Evolutionary conservation across 2,329 filamentous ascomycete genomes (phyloP).

Genomic region (Endoconidiophora laricicola): DNA sequence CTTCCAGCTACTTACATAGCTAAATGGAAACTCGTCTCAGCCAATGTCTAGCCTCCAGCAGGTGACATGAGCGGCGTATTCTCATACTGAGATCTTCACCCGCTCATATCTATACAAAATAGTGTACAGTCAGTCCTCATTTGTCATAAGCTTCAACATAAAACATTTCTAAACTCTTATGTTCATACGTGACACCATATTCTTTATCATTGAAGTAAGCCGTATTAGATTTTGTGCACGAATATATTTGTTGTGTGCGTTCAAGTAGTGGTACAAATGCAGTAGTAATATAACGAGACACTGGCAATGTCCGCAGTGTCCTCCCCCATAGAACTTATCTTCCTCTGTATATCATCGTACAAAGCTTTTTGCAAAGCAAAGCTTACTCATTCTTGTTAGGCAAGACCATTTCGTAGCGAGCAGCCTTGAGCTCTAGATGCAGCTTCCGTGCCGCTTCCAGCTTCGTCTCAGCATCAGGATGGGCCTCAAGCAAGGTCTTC

Average conservation of each 20-base stretch:
- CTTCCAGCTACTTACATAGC: no score
- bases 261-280: constrained; percentile 11
- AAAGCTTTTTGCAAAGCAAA: constrained; percentile 12
- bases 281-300: constrained; percentile 4
- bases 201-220: no score
- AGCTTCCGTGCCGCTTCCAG: constrained; percentile 31
- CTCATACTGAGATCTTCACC: no score
- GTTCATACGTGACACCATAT: no score
- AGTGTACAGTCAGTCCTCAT: no score
- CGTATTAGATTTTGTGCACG: not conserved
- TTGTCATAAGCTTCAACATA: no score
- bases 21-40: no score
- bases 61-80: no score
- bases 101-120: no score
- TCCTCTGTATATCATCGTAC: not conserved
- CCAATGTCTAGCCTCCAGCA: no score
- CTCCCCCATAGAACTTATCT: not conserved
- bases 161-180: no score
- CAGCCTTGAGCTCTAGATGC: constrained; percentile 38
- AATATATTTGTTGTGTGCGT: not conserved
- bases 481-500: constrained; percentile 22
- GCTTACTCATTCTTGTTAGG: constrained; percentile 16
- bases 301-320: not conserved
- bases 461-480: constrained; percentile 28
- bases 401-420: constrained; percentile 20